Evolutionary conservation across 169 alveolate genomes (phyloP).

Genomic region (Plasmodium knowlesi): DNA sequence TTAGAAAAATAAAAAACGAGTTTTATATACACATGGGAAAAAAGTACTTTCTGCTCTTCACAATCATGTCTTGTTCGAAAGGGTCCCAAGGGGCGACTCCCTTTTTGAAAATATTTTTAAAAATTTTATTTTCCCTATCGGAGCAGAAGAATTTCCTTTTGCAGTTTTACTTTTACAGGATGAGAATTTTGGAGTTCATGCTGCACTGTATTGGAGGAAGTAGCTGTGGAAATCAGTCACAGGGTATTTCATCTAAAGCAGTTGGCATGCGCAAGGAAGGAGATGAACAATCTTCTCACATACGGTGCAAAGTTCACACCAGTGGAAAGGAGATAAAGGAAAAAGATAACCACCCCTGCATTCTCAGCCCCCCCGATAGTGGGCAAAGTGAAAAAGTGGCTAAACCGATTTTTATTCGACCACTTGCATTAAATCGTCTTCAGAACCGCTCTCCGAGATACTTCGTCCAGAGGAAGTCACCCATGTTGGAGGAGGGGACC

Average conservation of each 20-base stretch:
- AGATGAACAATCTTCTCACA: neutral
- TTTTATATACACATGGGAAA: constrained; percentile 21
- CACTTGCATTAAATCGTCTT: neutral
- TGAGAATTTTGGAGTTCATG: constrained; percentile 26
- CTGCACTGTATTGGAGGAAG: neutral
- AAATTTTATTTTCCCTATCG: constrained; percentile 33
- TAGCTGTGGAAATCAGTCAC: neutral
- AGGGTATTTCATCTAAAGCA: neutral
- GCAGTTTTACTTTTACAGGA: constrained; percentile 47
- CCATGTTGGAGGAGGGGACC: neutral
- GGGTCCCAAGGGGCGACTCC: neutral
- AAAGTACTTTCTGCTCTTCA: constrained; percentile 16
- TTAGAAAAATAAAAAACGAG: constrained; percentile 4
- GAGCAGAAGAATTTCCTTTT: constrained; percentile 24
- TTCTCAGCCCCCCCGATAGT: neutral
- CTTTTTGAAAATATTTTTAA: constrained; percentile 16
- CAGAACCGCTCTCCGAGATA: neutral
- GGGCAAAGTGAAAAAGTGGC: neutral
- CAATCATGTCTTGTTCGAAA: neutral
- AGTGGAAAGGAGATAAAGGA: neutral
- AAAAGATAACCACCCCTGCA: neutral
- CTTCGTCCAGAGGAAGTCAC: neutral
- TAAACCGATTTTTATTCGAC: neutral
- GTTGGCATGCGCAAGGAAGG: neutral
- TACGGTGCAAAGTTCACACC: neutral